Conservation (phyloP, 2,329 filamentous ascomycete species). For the Arthrinium phaeospermum region DNA sequence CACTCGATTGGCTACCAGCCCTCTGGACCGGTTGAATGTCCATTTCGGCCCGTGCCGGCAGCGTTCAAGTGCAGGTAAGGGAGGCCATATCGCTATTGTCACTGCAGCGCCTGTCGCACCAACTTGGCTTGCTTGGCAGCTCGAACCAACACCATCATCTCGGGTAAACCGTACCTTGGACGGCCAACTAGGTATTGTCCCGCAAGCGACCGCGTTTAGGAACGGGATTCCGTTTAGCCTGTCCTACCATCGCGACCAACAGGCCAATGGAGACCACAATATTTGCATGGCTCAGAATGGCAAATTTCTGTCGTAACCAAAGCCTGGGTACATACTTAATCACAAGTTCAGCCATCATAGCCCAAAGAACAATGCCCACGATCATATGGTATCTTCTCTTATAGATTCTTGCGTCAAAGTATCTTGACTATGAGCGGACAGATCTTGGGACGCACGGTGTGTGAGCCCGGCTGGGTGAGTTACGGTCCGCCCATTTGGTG, state of each 20-base stretch:
- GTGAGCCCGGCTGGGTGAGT: neutral
- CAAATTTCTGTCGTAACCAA: too few relatives aligned
- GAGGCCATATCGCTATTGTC: neutral
- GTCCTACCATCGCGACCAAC: neutral
- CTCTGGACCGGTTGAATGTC: neutral
- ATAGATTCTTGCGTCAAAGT: neutral
- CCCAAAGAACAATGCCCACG: too few relatives aligned
- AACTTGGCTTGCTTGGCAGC: neutral
- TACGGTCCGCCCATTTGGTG: neutral
- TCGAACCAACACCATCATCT: neutral
- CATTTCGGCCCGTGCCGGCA: neutral
- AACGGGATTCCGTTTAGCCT: neutral
- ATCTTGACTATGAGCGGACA: neutral
- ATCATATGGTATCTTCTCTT: too few relatives aligned
- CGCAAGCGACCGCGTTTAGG: too few relatives aligned
- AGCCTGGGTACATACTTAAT: too few relatives aligned
- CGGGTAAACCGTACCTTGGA: neutral
- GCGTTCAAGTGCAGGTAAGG: neutral
- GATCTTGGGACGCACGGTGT: neutral
- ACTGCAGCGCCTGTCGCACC: neutral
- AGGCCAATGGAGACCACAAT: neutral
- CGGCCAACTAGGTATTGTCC: too few relatives aligned
- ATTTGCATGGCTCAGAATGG: too few relatives aligned
- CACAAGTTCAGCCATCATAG: too few relatives aligned
- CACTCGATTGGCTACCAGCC: neutral